Evolutionary conservation across 1,284 basidiomycete species (phyloP), one percentile per base, ranked within the genome.

Genomic region (Cutaneotrichosporon mucoides): DNA sequence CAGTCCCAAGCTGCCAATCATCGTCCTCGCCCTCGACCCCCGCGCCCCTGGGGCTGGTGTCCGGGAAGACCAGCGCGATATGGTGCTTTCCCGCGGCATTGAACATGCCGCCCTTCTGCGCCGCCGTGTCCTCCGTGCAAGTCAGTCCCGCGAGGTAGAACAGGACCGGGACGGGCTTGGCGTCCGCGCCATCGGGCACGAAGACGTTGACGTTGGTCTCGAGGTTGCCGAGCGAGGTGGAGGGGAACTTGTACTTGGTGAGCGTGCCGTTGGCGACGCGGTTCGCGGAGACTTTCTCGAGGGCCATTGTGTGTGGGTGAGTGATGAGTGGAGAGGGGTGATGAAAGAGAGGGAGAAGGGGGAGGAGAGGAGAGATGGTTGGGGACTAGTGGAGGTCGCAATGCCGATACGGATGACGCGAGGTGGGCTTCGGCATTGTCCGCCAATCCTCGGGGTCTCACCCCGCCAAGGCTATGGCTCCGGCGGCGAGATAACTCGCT

Each of bases 61-160:
- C 96, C 0, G 96, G 92, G 76, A 97, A 96, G 44, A 99, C 85
- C 51, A 99, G 80, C 0, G 95, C 94, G 59, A 99, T 88, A 4
- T 88, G 88, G 69, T 93, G 86, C 40, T 85, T 81, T 2, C 89
- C 84, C 1, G 93, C 92, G 35, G 87, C 85, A 35, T 85, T 83
- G 51, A 95, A 80, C 78, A 96, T 91, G 8, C 84, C 84, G 34
- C 89, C 92, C 76, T 97, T 96, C 79, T 93, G 90, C 1, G 92
- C 85, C 0, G 90, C 95, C 61, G 91, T 98, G 75, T 98, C 95
- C 76, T 98, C 96, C 12, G 87, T 98, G 79, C 96, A 99, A 1
- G 91, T 93, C 58, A 99, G 77, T 3, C 95, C 95, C 3, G 94
- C 87, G 49, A 99, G 87, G 77, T 92, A 99, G 68, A 90, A 84